Base-by-base conservation (phyloP, 805 yeast species). In the Ogataea nonfermentans region DNA sequence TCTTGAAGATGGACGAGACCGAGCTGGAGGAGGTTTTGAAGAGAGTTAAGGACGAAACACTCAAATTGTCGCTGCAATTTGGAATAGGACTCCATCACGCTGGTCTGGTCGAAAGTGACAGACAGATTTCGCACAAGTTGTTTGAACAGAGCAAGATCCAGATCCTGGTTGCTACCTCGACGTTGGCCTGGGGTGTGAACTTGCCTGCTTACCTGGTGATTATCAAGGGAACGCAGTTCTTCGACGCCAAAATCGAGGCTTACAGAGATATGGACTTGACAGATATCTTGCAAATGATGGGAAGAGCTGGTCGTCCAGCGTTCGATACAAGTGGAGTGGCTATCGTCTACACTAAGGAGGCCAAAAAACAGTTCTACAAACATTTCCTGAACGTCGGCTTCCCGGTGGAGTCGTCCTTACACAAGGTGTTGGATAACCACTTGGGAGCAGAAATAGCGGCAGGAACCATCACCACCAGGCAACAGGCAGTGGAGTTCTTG, bases 31-130 rank as follows among this genome's bases (percentile, higher is more conserved):
- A 57, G 4, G 61, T 74, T 13, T 53, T 82, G 31, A 55, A 59
- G 1, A 65, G 65, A 35, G 93, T 88, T 9, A 81, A 84, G 43
- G 97, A 89, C 61, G 96, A 88, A 23, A 86, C 96, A 2, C 69
- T 89, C 37, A 74, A 74, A 47, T 65, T 89, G 30, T 73, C 89
- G 0, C 64, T 84, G 44, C 91, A 84, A 51, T 83, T 83, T 57
- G 93, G 93, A 29, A 83, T 84, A 56, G 93, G 85, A 1, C 67
- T 84, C 36, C 91, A 84, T 62, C 93, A 84, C 65, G 91, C 93
- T 22, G 93, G 93, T 51, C 66, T 84, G 37, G 85, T 81, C 9
- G 88, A 84, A 46, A 67, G 77, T 13, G 93, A 84, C 56, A 70
- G 93, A 43, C 76, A 76, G 47, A 71, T 84, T 11, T 74, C 85